phyloP scores from a whole-genome alignment of 2,329 filamentous ascomycete species.

The Geoglossum cookeanum region DNA sequence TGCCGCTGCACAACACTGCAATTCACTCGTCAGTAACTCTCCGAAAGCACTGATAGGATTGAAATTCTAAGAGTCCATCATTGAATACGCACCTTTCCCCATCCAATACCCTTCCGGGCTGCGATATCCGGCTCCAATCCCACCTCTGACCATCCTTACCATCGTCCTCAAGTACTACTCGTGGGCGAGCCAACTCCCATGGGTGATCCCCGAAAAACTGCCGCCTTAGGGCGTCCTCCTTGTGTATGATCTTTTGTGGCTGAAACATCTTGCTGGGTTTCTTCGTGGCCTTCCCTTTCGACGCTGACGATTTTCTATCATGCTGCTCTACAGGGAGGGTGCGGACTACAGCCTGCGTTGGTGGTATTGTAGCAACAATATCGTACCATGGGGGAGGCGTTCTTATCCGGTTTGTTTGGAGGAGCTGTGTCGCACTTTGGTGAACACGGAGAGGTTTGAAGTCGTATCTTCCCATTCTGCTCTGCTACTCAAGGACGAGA shows the following conservation, averaged over 20 bases:
- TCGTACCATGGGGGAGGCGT: slow-evolving; percentile 36
- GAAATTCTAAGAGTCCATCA: no score
- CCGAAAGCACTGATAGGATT: not conserved
- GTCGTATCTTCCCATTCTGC: slow-evolving; percentile 31
- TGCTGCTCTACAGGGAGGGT: slow-evolving; percentile 30
- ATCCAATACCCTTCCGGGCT: slow-evolving; percentile 56
- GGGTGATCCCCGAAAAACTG: slow-evolving; percentile 88
- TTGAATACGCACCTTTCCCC: slow-evolving; percentile 55
- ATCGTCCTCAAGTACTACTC: slow-evolving; percentile 66
- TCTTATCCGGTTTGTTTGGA: slow-evolving; percentile 23
- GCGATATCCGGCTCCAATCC: slow-evolving; percentile 64
- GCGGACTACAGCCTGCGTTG: slow-evolving; percentile 38
- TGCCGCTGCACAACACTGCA: slow-evolving; percentile 81
- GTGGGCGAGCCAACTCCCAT: slow-evolving; percentile 85
- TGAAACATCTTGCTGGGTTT: slow-evolving; percentile 62
- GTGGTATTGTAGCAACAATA: slow-evolving; percentile 36
- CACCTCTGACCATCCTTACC: slow-evolving; percentile 59
- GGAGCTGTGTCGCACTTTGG: slow-evolving; percentile 30
- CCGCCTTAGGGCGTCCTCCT: slow-evolving; percentile 63
- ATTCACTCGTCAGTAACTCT: slow-evolving; percentile 5
- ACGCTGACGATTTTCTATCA: slow-evolving; percentile 8
- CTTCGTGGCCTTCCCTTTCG: slow-evolving; percentile 29
- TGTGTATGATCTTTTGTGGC: slow-evolving; percentile 58
- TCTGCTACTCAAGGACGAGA: slow-evolving; percentile 5
- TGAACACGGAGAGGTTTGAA: slow-evolving; percentile 32